A percentile compares a stretch with the other conserved stretches of the same genome.
Conservation (phyloP, 768 basidiomycete genomes). For the Ramaria sp. region DNA sequence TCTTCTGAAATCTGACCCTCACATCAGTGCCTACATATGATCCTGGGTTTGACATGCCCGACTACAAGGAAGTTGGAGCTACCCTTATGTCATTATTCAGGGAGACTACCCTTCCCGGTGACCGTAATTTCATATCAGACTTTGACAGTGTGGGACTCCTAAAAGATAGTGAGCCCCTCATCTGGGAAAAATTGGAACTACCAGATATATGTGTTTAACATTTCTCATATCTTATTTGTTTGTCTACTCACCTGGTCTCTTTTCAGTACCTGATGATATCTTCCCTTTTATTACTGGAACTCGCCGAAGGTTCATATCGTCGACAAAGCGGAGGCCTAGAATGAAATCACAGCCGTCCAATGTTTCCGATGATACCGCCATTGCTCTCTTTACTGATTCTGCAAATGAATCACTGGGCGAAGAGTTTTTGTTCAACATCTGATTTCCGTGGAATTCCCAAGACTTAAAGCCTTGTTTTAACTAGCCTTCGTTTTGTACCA, state of each 20-base stretch:
- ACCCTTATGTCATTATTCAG: constrained; percentile 18
- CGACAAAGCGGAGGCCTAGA: not conserved
- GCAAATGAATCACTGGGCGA: not conserved
- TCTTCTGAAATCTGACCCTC: not conserved
- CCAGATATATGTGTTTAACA: not conserved
- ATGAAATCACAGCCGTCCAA: not conserved
- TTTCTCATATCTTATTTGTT: not conserved
- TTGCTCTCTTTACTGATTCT: not conserved
- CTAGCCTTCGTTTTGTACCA: no score
- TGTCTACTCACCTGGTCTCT: not conserved
- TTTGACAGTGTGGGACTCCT: not conserved
- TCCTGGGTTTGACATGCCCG: constrained; percentile 38
- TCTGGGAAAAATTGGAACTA: not conserved
- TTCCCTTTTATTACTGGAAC: not conserved
- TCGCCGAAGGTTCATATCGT: not conserved
- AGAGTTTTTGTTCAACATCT: not conserved
- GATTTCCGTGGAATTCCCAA: not conserved
- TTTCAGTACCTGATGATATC: not conserved
- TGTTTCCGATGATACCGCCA: not conserved
- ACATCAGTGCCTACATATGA: constrained; percentile 32
- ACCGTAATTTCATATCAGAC: not conserved
- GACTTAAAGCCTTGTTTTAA: no score
- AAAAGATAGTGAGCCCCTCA: not conserved
- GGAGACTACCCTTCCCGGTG: not conserved
- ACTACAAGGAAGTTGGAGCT: constrained; percentile 33